These are phyloP conservation scores for Mycena rosella DNA, from an alignment of 768 basidiomycete genomes.

Conservation along the genomic window DNA sequence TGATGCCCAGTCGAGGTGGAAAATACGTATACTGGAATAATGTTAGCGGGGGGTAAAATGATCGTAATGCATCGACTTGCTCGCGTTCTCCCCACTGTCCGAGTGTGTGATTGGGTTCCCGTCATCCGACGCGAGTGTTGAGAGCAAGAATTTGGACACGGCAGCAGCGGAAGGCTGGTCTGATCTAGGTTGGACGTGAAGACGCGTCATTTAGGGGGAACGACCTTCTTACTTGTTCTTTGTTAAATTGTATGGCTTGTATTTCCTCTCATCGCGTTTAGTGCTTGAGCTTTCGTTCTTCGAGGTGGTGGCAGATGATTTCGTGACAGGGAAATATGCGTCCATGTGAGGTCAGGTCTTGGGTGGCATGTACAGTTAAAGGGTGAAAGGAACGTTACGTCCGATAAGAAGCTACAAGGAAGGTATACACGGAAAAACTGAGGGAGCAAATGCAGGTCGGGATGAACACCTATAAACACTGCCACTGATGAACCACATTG, in stretches of 20 bases:
- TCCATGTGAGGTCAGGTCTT: conserved; percentile 37
- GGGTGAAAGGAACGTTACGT: conserved; percentile 26
- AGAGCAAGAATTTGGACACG: conserved; percentile 72
- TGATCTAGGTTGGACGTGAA: conserved; percentile 28
- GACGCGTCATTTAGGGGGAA: conserved; percentile 17
- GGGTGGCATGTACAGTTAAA: conserved; percentile 23
- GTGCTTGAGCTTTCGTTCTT: conserved; percentile 17
- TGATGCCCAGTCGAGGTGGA: conserved; percentile 81
- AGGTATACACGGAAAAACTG: conserved; percentile 18
- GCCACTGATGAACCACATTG: too few species aligned
- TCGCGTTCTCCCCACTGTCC: conserved; percentile 70
- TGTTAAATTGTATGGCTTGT: conserved; percentile 33
- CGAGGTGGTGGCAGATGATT: conserved; percentile 24
- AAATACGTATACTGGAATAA: conserved; percentile 52
- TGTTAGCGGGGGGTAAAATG: not conserved
- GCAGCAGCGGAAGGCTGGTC: conserved; percentile 52
- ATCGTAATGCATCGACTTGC: conserved; percentile 48
- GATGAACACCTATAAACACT: too few species aligned
- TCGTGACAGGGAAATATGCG: conserved; percentile 41
- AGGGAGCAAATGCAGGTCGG: too few species aligned
- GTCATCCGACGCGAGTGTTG: conserved; percentile 65
- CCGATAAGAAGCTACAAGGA: conserved; percentile 6
- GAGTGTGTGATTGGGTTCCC: conserved; percentile 87
- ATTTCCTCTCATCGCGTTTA: conserved; percentile 34
- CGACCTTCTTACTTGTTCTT: conserved; percentile 18